These are phyloP conservation scores for Malassezia sp. DNA, from an alignment of 1,284 basidiomycete species.

Conservation along the genomic window DNA sequence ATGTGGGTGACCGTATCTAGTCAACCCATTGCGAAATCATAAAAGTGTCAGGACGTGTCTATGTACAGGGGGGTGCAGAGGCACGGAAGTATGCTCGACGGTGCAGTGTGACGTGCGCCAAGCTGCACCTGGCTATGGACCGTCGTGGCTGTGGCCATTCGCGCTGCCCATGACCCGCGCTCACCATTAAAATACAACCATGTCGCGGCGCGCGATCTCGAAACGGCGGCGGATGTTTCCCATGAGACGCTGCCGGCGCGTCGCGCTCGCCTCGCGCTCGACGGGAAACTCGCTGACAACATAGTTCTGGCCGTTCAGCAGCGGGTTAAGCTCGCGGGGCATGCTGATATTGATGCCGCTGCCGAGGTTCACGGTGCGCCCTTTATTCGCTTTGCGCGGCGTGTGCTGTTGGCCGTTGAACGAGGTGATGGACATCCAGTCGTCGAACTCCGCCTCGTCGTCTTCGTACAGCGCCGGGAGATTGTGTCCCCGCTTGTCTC, in stretches of 20 bases:
- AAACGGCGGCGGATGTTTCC: constrained; percentile 35
- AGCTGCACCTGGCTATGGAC: no score
- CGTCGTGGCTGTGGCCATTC: no score
- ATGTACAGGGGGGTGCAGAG: no score
- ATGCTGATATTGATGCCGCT: constrained; percentile 29
- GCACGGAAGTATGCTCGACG: no score
- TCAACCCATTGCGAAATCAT: not conserved
- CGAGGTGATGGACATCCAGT: constrained; percentile 22
- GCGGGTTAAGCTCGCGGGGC: constrained; percentile 28
- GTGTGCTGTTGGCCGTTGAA: constrained; percentile 14
- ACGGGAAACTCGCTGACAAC: constrained; percentile 38
- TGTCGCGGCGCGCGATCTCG: constrained; percentile 36
- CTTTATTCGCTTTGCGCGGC: constrained; percentile 15
- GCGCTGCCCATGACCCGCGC: no score
- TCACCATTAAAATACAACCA: constrained; percentile 38
- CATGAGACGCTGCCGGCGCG: constrained; percentile 29
- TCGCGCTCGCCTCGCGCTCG: constrained; percentile 29
- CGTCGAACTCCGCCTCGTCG: constrained; percentile 14
- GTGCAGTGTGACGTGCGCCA: no score
- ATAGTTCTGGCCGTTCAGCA: constrained; percentile 30
- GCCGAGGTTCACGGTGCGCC: constrained; percentile 24
- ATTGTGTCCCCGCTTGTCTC: constrained; percentile 30
- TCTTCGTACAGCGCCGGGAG: constrained; percentile 11
- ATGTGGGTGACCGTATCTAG: not conserved
- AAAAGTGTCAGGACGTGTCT: not conserved